Evolutionary conservation across 495 filamentous ascomycete genomes (phyloP).

Genomic region (Filosporella fistucella): DNA sequence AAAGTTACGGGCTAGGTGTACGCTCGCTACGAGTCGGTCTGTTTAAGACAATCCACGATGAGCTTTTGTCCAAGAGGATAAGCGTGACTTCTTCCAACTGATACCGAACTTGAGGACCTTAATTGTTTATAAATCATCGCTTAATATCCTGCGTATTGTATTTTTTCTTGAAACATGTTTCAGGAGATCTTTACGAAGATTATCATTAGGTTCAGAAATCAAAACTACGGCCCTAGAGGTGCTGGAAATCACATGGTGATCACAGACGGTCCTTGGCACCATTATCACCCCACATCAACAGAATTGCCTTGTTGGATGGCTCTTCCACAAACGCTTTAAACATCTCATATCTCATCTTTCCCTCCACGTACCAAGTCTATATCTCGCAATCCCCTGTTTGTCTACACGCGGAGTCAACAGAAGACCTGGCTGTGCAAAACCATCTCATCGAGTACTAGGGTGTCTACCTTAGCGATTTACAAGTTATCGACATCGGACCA

Average conservation of each 20-base stretch:
- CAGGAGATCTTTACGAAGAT: not conserved
- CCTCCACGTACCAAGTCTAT: too few species aligned
- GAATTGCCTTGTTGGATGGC: too few species aligned
- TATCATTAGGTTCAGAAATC: not conserved
- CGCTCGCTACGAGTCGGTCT: not conserved
- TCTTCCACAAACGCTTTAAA: too few species aligned
- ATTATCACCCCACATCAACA: too few species aligned
- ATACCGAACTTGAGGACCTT: constrained; percentile 1
- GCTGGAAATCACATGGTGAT: not conserved
- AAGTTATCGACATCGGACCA: too few species aligned
- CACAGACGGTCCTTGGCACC: too few species aligned
- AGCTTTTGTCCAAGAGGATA: not conserved
- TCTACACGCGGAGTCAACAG: too few species aligned
- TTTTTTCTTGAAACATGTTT: not conserved
- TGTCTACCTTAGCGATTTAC: too few species aligned
- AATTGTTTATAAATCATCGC: not conserved
- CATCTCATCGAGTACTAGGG: too few species aligned
- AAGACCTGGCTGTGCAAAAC: too few species aligned
- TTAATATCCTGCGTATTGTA: not conserved
- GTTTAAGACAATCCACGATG: not conserved
- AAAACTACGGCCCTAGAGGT: not conserved
- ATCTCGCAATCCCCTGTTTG: too few species aligned
- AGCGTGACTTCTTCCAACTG: not conserved
- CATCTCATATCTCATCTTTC: too few species aligned
- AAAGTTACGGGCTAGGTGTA: not conserved